phyloP scores from a whole-genome alignment of 305 asterid genomes.

The Ruellia speciosa region DNA sequence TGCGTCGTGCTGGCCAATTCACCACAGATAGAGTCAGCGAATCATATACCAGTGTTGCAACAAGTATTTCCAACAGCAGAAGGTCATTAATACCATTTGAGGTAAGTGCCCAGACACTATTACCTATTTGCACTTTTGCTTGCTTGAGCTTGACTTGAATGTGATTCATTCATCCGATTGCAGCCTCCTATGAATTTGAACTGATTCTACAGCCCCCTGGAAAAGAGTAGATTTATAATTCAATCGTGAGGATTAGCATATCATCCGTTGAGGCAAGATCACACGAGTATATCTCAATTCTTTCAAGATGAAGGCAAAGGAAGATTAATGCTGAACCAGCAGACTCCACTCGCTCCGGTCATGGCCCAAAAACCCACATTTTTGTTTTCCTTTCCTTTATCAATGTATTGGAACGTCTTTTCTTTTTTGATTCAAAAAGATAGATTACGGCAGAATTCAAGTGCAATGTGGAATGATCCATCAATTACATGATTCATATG shows the following conservation, averaged over 20 bases:
- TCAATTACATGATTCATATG: slow-evolving; percentile 12
- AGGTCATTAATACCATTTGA: slow-evolving; percentile 27
- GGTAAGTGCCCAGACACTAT: slow-evolving; percentile 15
- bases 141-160: slow-evolving; percentile 12
- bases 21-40: slow-evolving; percentile 29
- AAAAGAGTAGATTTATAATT: slow-evolving; percentile 8
- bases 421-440: slow-evolving; percentile 16
- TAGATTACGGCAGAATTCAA: slow-evolving; percentile 16
- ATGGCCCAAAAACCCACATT: background rate
- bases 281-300: background rate
- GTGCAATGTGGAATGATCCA: slow-evolving; percentile 10
- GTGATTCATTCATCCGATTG: slow-evolving; percentile 25
- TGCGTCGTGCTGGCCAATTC: slow-evolving; percentile 30
- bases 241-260: slow-evolving; percentile 9
- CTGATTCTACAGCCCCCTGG: slow-evolving; percentile 29
- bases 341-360: background rate
- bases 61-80: slow-evolving; percentile 27
- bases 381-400: background rate
- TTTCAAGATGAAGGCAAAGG: slow-evolving; percentile 9
- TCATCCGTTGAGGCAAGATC: background rate
- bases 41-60: slow-evolving; percentile 21
- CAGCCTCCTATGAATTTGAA: slow-evolving; percentile 47
- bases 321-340: slow-evolving; percentile 10
- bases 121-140: slow-evolving; percentile 14
- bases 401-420: slow-evolving; percentile 12